These are phyloP conservation scores for Wallacemonas sp. DNA, from an alignment of 208 protist species.

Conservation along the genomic window DNA sequence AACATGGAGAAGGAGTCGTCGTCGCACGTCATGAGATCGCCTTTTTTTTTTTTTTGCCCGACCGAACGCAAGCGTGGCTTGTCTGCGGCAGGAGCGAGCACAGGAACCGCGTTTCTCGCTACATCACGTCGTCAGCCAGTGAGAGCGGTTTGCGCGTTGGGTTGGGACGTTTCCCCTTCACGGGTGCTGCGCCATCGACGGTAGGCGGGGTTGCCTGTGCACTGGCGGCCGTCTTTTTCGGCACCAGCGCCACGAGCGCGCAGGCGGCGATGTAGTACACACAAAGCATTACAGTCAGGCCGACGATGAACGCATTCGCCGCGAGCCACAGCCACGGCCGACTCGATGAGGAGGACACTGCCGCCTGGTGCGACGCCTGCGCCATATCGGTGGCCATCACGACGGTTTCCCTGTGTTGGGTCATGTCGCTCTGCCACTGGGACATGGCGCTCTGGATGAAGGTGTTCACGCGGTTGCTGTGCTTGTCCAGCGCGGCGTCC, in stretches of 20 bases:
- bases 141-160: conserved; percentile 7
- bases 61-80: no score
- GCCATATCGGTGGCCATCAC: not conserved
- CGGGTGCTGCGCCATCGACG: not conserved
- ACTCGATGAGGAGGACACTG: not conserved
- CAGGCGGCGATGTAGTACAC: conserved; percentile 74
- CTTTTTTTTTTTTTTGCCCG: no score
- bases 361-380: not conserved
- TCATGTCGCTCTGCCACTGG: not conserved
- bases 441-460: not conserved
- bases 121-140: conserved; percentile 17
- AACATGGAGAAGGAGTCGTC: no score
- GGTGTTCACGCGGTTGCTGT: not conserved
- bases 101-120: no score
- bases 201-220: no score
- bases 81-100: no score
- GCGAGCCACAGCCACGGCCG: conserved; percentile 55
- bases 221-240: conserved; percentile 24
- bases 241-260: conserved; percentile 78
- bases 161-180: not conserved
- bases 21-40: no score
- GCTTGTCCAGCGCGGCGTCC: conserved; percentile 28
- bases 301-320: conserved; percentile 39
- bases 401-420: not conserved
- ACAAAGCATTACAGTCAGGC: conserved; percentile 40